phyloP scores from a whole-genome alignment of 768 basidiomycete species.

The Ephemerocybe angulata region DNA sequence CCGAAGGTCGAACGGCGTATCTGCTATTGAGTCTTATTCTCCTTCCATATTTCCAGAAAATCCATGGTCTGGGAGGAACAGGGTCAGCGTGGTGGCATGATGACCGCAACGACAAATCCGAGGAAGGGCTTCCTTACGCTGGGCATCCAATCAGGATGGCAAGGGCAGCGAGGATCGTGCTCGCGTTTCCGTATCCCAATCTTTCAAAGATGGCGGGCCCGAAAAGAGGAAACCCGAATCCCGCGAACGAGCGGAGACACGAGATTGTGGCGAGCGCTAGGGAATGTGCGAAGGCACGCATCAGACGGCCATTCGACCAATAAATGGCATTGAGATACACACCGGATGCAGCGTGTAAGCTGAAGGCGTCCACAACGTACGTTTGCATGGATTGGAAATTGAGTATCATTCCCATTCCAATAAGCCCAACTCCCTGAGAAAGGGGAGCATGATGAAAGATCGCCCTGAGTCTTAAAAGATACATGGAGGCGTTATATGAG shows the following conservation, averaged over 20 bases:
- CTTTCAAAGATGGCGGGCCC: constrained; percentile 52
- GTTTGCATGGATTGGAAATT: constrained; percentile 50
- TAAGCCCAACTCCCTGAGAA: background rate
- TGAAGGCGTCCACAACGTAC: constrained; percentile 47
- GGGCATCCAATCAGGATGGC: constrained; percentile 65
- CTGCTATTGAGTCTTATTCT: constrained; percentile 47
- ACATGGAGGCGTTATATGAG: too few relatives aligned
- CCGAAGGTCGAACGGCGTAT: too few relatives aligned
- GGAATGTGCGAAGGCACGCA: too few relatives aligned
- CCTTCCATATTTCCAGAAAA: constrained; percentile 31
- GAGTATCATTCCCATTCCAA: constrained; percentile 20
- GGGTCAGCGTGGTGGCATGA: too few relatives aligned
- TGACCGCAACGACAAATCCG: too few relatives aligned
- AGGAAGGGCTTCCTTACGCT: constrained; percentile 32
- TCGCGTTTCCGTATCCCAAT: constrained; percentile 50
- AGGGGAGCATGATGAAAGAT: background rate
- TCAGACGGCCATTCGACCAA: too few relatives aligned
- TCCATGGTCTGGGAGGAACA: background rate
- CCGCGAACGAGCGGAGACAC: constrained; percentile 53
- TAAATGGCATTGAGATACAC: too few relatives aligned
- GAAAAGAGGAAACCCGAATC: constrained; percentile 64
- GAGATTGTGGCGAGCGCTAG: constrained; percentile 61
- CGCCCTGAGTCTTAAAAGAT: too few relatives aligned
- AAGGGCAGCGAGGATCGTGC: constrained; percentile 58
- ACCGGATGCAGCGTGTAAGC: constrained; percentile 8